These are phyloP conservation scores for Pseudoneurospora amorphoporcata DNA, from an alignment of 495 filamentous ascomycete species.

Conservation along the genomic window DNA sequence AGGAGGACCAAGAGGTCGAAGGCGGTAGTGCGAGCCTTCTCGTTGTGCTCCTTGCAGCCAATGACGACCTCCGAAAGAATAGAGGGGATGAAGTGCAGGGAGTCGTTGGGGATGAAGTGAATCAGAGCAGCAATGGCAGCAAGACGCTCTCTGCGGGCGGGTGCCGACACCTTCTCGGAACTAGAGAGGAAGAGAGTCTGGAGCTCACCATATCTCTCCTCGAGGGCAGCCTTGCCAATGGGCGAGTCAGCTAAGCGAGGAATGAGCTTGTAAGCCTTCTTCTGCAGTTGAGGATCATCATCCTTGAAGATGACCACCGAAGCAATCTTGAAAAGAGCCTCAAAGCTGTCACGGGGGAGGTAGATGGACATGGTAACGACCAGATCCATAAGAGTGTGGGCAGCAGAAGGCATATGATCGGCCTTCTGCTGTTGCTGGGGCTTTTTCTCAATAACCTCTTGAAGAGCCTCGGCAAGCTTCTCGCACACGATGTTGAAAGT, in stretches of 20 bases:
- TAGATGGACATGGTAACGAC: constrained; percentile 93
- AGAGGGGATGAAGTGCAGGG: constrained; percentile 85
- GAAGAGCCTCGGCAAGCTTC: constrained; percentile 69
- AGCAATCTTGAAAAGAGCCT: constrained; percentile 71
- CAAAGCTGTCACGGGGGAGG: constrained; percentile 72
- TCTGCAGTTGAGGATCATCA: constrained; percentile 88
- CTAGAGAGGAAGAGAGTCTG: constrained; percentile 68
- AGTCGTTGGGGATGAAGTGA: constrained; percentile 58
- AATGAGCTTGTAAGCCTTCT: constrained; percentile 97
- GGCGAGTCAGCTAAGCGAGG: constrained; percentile 74
- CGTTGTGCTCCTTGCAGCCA: constrained; percentile 92
- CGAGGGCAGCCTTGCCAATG: constrained; percentile 58
- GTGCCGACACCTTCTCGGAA: constrained; percentile 70
- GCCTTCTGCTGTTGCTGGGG: constrained; percentile 45
- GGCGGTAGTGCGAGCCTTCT: constrained; percentile 76
- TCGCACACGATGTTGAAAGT: constrained; percentile 78
- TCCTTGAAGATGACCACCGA: constrained; percentile 64
- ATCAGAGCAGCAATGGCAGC: constrained; percentile 70
- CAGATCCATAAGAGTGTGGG: constrained; percentile 91
- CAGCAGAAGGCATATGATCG: constrained; percentile 78
- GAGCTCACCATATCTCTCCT: constrained; percentile 61
- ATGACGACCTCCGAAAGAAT: constrained; percentile 90
- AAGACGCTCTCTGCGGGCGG: constrained; percentile 75
- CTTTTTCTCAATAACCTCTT: constrained; percentile 47
- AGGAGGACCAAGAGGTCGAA: constrained; percentile 87